Evolutionary conservation across 2,329 filamentous ascomycete genomes (phyloP).

Genomic region (Diaporthe citrichinensis): DNA sequence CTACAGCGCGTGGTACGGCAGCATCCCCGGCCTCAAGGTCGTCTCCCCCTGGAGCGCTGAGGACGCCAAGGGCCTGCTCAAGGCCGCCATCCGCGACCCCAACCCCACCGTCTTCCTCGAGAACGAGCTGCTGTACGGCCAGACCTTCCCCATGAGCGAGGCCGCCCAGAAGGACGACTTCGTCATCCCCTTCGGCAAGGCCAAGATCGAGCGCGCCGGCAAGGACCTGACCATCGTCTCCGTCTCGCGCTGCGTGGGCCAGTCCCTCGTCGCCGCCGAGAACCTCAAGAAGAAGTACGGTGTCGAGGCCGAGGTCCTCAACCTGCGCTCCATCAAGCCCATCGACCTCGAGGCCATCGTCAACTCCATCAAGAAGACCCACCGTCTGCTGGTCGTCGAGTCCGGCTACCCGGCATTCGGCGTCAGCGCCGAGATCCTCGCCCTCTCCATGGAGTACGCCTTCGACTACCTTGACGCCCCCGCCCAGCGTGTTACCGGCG

Average conservation of each 20-base stretch:
- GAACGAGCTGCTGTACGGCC: slow-evolving; percentile 93
- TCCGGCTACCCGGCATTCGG: slow-evolving; percentile 97
- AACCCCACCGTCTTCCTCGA: slow-evolving; percentile 95
- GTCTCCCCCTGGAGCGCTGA: slow-evolving; percentile 96
- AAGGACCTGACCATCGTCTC: slow-evolving; percentile 97
- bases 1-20: slow-evolving; percentile 98
- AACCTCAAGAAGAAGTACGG: slow-evolving; percentile 96
- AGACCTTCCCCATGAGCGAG: slow-evolving; percentile 96
- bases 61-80: slow-evolving; percentile 97
- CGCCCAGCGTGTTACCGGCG: slow-evolving; percentile 93
- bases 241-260: slow-evolving; percentile 94
- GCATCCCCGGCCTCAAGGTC: slow-evolving; percentile 97
- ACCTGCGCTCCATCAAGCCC: slow-evolving; percentile 97
- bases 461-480: slow-evolving; percentile 98
- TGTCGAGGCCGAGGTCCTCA: slow-evolving; percentile 95
- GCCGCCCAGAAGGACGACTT: slow-evolving; percentile 97
- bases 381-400: slow-evolving; percentile 90
- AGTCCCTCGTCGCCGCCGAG: slow-evolving; percentile 89
- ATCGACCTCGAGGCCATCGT: slow-evolving; percentile 95
- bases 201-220: slow-evolving; percentile 96
- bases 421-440: slow-evolving; percentile 92
- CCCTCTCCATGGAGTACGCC: slow-evolving; percentile 95
- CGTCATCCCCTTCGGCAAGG: slow-evolving; percentile 97
- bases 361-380: slow-evolving; percentile 99
- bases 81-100: slow-evolving; percentile 97